These are phyloP conservation scores for Eimeria acervulina DNA, from an alignment of 169 alveolate genomes.

Conservation along the genomic window DNA sequence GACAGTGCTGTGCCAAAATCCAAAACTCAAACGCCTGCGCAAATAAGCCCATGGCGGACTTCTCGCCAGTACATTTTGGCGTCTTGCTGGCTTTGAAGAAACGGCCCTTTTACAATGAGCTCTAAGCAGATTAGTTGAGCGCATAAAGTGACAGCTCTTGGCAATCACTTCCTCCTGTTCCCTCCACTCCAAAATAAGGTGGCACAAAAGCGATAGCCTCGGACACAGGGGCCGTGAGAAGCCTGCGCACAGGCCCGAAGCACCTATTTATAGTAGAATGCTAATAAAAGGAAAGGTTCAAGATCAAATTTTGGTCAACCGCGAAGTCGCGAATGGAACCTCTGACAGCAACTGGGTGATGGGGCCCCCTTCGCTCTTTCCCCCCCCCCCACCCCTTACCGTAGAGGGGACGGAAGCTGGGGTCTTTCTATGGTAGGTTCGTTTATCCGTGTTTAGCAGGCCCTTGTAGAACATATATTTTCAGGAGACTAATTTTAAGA, in stretches of 20 bases:
- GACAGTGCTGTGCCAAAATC: background rate
- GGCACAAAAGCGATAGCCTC: background rate
- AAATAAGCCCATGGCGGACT: background rate
- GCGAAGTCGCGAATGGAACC: background rate
- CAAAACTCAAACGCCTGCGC: background rate
- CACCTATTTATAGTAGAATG: background rate
- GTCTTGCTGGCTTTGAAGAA: background rate
- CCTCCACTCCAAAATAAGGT: background rate
- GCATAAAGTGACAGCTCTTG: background rate
- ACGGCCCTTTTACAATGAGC: background rate
- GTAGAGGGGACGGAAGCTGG: conserved; percentile 10
- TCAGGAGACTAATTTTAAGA: background rate
- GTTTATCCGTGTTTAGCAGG: background rate
- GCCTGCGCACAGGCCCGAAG: background rate
- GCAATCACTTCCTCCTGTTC: background rate
- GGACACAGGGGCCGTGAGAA: background rate
- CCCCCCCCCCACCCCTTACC: background rate
- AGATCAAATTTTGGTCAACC: background rate
- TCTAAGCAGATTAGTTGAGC: background rate
- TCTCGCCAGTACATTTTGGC: background rate
- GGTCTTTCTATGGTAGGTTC: background rate
- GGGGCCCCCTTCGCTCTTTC: conserved; percentile 12
- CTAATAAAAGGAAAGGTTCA: background rate
- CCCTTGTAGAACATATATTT: background rate
- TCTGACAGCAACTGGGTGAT: background rate